Percentiles rank a stretch among this genome's conserved stretches.
phyloP scores from a whole-genome alignment of 345 rosid species.

The Kernera saxatilis region DNA sequence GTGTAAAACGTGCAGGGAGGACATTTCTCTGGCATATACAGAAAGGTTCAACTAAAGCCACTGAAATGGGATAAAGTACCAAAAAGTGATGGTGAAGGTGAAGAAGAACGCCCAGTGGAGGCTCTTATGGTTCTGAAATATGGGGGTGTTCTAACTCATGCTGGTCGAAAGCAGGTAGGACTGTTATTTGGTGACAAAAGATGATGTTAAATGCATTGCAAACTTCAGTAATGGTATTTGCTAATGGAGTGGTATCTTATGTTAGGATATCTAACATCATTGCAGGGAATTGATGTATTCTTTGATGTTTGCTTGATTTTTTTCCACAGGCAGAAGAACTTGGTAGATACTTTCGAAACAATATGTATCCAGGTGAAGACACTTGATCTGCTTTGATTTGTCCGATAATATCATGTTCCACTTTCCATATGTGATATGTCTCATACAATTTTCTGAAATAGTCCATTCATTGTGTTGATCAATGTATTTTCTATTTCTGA shows the following conservation, averaged over 20 bases:
- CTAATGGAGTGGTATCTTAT: not conserved
- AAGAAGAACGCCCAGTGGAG: conserved; percentile 93
- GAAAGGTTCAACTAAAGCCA: conserved; percentile 98
- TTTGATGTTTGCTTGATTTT: conserved; percentile 8
- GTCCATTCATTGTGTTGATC: not conserved
- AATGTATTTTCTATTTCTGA: not conserved
- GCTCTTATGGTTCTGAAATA: conserved; percentile 98
- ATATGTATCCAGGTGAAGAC: conserved; percentile 93
- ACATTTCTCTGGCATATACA: conserved; percentile 94
- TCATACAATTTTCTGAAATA: not conserved
- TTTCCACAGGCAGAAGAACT: conserved; percentile 90
- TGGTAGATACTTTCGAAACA: conserved; percentile 93
- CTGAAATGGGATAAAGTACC: conserved; percentile 80
- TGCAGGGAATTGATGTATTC: not conserved
- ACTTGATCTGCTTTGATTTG: conserved; percentile 5
- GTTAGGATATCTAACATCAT: not conserved
- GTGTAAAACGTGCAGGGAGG: conserved; percentile 65
- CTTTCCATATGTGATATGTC: not conserved
- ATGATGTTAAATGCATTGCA: not conserved
- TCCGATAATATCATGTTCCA: not conserved
- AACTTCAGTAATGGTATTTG: not conserved
- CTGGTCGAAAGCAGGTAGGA: conserved; percentile 95
- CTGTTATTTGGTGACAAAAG: not conserved
- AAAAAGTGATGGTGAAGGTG: conserved; percentile 82
- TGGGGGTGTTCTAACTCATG: conserved; percentile 99